Conservation (phyloP, 148 eudicot species). For the Polygonum maritimum region DNA sequence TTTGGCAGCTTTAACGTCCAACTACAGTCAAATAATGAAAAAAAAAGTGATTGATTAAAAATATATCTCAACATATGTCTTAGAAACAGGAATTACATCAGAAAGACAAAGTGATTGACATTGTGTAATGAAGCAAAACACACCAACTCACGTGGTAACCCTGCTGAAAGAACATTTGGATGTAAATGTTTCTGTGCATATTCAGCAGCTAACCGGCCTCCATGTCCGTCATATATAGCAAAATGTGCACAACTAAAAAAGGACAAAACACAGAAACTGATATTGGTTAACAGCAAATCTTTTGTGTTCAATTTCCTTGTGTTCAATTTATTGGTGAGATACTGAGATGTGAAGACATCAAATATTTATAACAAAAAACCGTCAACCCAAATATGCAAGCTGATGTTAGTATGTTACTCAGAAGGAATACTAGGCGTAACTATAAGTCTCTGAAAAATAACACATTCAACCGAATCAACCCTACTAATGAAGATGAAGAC, state of each 20-base stretch:
- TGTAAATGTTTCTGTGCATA: constrained; percentile 72
- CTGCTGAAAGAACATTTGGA: constrained; percentile 59
- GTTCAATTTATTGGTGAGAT: background rate
- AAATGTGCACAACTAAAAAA: constrained; percentile 64
- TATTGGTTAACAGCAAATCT: background rate
- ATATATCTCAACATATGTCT: background rate
- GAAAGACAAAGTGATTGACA: background rate
- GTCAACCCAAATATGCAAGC: background rate
- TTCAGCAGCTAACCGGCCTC: constrained; percentile 80
- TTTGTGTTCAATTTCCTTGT: too few species aligned
- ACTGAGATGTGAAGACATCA: background rate
- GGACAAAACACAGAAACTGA: background rate
- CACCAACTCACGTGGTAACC: constrained; percentile 99
- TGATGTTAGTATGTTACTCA: too few species aligned
- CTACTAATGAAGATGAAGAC: too few species aligned
- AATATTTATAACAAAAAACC: background rate
- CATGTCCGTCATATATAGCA: constrained; percentile 88
- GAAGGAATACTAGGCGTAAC: too few species aligned
- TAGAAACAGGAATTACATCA: background rate
- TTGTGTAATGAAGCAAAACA: constrained; percentile 26
- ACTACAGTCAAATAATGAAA: constrained; percentile 29
- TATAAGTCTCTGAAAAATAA: too few species aligned
- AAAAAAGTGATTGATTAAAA: constrained; percentile 5
- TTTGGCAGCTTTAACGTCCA: constrained; percentile 81
- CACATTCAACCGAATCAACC: too few species aligned